Percentiles rank a stretch among this genome's conserved stretches.
Conservation (phyloP, 345 rosid species). For the Salix brachista region DNA sequence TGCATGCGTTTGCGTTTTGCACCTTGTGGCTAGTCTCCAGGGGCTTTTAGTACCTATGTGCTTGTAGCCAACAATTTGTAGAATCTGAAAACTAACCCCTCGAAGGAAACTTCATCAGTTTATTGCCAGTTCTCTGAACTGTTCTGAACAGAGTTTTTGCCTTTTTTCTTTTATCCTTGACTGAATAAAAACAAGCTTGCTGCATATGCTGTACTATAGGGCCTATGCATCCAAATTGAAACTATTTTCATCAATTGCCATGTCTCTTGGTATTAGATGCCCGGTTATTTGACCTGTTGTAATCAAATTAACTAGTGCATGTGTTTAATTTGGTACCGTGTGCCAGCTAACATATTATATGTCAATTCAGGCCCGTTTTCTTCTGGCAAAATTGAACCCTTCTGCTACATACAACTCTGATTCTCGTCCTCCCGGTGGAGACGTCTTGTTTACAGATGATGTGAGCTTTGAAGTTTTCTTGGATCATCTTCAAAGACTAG, state of each 20-base stretch:
- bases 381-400: constrained; percentile 87
- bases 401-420: constrained; percentile 62
- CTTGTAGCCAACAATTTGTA: not conserved
- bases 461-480: constrained; percentile 90
- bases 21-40: not conserved
- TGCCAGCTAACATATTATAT: constrained; percentile 2
- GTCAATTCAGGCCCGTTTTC: constrained; percentile 79
- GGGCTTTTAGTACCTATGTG: not conserved
- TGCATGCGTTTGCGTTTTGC: not conserved
- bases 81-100: not conserved
- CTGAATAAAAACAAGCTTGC: not conserved
- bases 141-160: not conserved
- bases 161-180: not conserved
- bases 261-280: not conserved
- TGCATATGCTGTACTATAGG: not conserved
- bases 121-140: not conserved
- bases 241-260: too few species aligned
- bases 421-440: constrained; percentile 45
- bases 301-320: not conserved
- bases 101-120: not conserved
- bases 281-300: not conserved
- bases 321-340: not conserved
- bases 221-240: not conserved
- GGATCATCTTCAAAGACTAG: constrained; percentile 90
- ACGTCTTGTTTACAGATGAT: constrained; percentile 78